Evolutionary conservation across 2,329 filamentous ascomycete species (phyloP).

Genomic region (Sphaerulina musiva): DNA sequence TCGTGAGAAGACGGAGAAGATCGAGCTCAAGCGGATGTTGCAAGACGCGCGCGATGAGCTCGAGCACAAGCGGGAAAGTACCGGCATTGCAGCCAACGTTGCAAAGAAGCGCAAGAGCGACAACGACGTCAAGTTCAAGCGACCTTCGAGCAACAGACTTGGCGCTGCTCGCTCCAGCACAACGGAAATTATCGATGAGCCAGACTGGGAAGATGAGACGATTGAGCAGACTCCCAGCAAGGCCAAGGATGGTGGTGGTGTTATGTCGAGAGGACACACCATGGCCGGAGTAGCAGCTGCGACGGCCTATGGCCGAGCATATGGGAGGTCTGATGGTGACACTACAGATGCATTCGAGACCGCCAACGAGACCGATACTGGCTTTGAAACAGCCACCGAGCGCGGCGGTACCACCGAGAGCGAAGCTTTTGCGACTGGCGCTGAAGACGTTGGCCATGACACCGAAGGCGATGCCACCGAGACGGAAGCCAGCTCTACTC

Average conservation of each 20-base stretch:
- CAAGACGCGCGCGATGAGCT: conserved; percentile 93
- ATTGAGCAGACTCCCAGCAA: conserved; percentile 53
- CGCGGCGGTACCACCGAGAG: conserved; percentile 63
- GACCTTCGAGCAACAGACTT: conserved; percentile 63
- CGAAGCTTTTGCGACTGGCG: conserved; percentile 91
- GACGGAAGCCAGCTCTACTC: conserved; percentile 56
- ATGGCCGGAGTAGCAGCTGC: conserved; percentile 45
- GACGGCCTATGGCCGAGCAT: conserved; percentile 62
- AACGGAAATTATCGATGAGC: conserved; percentile 71
- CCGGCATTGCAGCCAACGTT: conserved; percentile 40
- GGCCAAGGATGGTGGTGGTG: conserved; percentile 24
- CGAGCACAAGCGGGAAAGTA: conserved; percentile 52
- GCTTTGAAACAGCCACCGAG: conserved; percentile 70
- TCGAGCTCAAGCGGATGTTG: conserved; percentile 88
- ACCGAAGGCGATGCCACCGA: conserved; percentile 67
- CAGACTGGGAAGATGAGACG: conserved; percentile 84
- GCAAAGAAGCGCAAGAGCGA: conserved; percentile 57
- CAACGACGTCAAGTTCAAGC: conserved; percentile 60
- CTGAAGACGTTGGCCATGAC: conserved; percentile 68
- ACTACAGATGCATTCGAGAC: conserved; percentile 60
- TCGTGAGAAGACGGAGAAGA: conserved; percentile 96
- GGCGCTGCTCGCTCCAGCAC: conserved; percentile 66
- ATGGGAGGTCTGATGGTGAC: conserved; percentile 43
- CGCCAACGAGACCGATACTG: conserved; percentile 64
- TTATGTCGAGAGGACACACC: conserved; percentile 30